Evolutionary conservation across 2,329 filamentous ascomycete genomes (phyloP).

Genomic region (Hypocreales sp.): DNA sequence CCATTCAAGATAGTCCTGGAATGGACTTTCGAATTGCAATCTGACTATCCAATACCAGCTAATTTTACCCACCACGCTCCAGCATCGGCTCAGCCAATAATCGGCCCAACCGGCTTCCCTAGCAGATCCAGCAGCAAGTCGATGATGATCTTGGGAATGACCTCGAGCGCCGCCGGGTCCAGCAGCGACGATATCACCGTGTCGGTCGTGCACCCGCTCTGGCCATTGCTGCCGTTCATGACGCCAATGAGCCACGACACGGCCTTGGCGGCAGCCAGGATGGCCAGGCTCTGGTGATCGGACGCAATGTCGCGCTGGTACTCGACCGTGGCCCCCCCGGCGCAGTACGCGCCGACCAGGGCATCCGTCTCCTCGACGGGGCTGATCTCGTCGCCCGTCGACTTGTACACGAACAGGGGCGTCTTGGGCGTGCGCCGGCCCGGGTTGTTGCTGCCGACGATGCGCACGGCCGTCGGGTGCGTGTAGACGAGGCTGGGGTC

Average conservation of each 20-base stretch:
- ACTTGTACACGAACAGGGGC: constrained; percentile 34
- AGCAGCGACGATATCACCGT: constrained; percentile 5
- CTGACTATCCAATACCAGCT: too few species aligned
- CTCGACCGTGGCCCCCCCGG: constrained; percentile 20
- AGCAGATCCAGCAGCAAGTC: constrained; percentile 5
- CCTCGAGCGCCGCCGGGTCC: constrained; percentile 3
- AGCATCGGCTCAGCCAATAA: too few species aligned
- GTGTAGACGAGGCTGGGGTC: constrained; percentile 13
- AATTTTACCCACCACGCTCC: too few species aligned
- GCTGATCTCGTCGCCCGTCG: constrained; percentile 28
- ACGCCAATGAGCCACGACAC: constrained; percentile 6
- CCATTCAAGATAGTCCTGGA: too few species aligned
- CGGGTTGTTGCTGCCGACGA: constrained; percentile 12
- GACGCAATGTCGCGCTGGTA: constrained; percentile 27
- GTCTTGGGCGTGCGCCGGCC: constrained; percentile 25
- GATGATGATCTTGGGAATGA: constrained; percentile 5
- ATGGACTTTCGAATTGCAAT: too few species aligned
- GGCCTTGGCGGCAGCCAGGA: constrained; percentile 5
- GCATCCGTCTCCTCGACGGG: constrained; percentile 25
- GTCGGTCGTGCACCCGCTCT: constrained; percentile 1
- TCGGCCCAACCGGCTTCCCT: constrained; percentile 4
- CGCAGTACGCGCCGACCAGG: constrained; percentile 25
- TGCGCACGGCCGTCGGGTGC: constrained; percentile 9
- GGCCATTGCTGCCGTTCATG: constrained; percentile 2
- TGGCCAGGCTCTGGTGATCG: constrained; percentile 15